A percentile compares a stretch with the other conserved stretches of the same genome.
These are phyloP conservation scores for Aspergillus bombycis DNA, from an alignment of 2,329 filamentous ascomycete genomes.

Conservation along the genomic window DNA sequence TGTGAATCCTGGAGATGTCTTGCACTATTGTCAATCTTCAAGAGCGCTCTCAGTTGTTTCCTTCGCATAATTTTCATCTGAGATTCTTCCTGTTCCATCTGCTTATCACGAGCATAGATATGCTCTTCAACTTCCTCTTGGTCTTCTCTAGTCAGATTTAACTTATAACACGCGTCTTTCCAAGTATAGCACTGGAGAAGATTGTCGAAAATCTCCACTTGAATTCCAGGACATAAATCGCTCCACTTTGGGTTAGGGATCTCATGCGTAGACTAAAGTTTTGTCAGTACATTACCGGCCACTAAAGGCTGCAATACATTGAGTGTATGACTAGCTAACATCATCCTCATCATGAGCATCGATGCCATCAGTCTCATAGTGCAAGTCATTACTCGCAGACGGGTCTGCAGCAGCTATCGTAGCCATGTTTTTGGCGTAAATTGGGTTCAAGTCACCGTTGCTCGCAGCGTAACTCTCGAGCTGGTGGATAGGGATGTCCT, in stretches of 20 bases:
- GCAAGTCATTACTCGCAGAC: slow-evolving; percentile 11
- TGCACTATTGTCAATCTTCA: slow-evolving; percentile 38
- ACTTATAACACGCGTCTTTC: slow-evolving; percentile 23
- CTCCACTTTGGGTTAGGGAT: slow-evolving; percentile 32
- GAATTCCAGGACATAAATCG: slow-evolving; percentile 35
- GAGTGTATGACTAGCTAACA: slow-evolving; percentile 7
- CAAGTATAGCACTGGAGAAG: slow-evolving; percentile 28
- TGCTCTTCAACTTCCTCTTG: slow-evolving; percentile 21
- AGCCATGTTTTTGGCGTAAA: slow-evolving; percentile 34
- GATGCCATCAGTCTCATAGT: slow-evolving; percentile 6
- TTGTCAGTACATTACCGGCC: background rate
- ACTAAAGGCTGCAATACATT: background rate
- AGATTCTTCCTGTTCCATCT: slow-evolving; percentile 33
- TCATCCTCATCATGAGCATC: slow-evolving; percentile 12
- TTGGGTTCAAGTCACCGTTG: slow-evolving; percentile 32
- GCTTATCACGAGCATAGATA: slow-evolving; percentile 26
- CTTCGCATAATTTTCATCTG: slow-evolving; percentile 36
- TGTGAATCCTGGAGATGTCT: slow-evolving; percentile 28
- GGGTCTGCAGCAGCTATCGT: slow-evolving; percentile 17
- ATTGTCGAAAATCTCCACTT: slow-evolving; percentile 41
- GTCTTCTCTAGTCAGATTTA: slow-evolving; percentile 32
- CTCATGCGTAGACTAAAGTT: slow-evolving; percentile 4
- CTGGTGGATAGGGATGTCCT: slow-evolving; percentile 16
- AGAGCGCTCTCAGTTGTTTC: slow-evolving; percentile 36
- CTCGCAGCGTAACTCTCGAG: slow-evolving; percentile 30